Base-by-base conservation (phyloP, 805 yeast genomes). In the Kuraishia capsulata region DNA sequence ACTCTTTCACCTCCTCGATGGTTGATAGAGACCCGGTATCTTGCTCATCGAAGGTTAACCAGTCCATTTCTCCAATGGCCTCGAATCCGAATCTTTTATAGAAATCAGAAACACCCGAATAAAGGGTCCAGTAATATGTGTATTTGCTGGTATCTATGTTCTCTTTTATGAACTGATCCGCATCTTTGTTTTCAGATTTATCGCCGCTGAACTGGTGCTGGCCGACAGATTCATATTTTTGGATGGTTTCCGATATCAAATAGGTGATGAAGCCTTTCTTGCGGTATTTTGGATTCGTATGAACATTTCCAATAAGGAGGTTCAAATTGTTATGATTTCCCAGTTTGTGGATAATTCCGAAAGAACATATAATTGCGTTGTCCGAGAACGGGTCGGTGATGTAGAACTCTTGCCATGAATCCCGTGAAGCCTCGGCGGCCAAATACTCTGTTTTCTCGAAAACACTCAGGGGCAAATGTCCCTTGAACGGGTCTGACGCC, bases 121-220 rank as follows among this genome's bases (percentile, higher is more conserved):
- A 33, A 14, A 38, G 30, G 4, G 36, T 14, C 40, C 40, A 38
- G 37, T 32, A 38, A 9, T 24, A 17, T 13, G 32, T 14, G 13
- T 28, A 13, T 11, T 11, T 23, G n/a, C n/a, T n/a, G 26, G 8
- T 11, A 9, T 24, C 11, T 8, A 28, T 6, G 14, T 28, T 13
- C 13, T 9, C 14, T 14, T 13, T 28, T 13, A 28, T 9, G 17
- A 28, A 28, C 8, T 6, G 17, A 9, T 28, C 31, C 8, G 31
- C 17, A 9, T 17, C 31, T 17, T 11, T 5, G 17, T 28, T 14
- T 8, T 24, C 26, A 8, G 26, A 24, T 9, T 11, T 24, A 5
- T 28, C 17, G 17, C 31, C 13, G 17, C 8, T 9, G 20, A 21
- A 18, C 31, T 16, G 30, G 21, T 19, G 13, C 6, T 16, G 21